Percentiles rank a stretch among this genome's conserved stretches.
phyloP scores from a whole-genome alignment of 805 yeast species.

The Metschnikowia koreensis region DNA sequence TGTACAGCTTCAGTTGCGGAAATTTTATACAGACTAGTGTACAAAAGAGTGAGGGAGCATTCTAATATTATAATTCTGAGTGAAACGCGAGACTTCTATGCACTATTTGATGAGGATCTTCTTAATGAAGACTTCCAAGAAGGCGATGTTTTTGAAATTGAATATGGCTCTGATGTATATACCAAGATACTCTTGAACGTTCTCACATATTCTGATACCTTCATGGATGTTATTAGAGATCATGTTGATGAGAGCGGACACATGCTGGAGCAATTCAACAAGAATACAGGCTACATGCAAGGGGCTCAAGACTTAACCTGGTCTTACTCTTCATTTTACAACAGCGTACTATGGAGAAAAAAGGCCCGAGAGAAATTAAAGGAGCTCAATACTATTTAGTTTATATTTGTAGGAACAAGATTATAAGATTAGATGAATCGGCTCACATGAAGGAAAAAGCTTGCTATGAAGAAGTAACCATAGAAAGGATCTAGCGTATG shows the following conservation, averaged over 20 bases:
- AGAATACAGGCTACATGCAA: slow-evolving; percentile 75
- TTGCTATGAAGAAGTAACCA: no score
- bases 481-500: no score
- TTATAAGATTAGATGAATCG: no score
- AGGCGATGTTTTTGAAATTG: slow-evolving; percentile 21
- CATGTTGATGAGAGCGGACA: slow-evolving; percentile 64
- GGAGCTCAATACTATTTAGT: no score
- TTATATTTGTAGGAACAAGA: no score
- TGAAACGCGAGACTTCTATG: slow-evolving; percentile 29
- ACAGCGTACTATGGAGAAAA: slow-evolving; percentile 63
- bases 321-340: slow-evolving; percentile 81
- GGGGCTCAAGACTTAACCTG: slow-evolving; percentile 89
- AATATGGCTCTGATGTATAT: slow-evolving; percentile 44
- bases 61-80: slow-evolving; percentile 45
- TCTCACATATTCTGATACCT: slow-evolving; percentile 63
- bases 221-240: slow-evolving; percentile 53
- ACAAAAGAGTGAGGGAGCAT: slow-evolving; percentile 37
- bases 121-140: slow-evolving; percentile 10
- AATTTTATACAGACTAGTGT: slow-evolving; percentile 53
- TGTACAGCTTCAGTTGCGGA: slow-evolving; percentile 71
- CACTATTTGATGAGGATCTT: slow-evolving; percentile 27
- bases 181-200: slow-evolving; percentile 44
- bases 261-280: slow-evolving; percentile 88
- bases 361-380: slow-evolving; percentile 25
- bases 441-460: no score